Conservation (phyloP, 1,284 basidiomycete genomes). For the Fomitopsis palustris region DNA sequence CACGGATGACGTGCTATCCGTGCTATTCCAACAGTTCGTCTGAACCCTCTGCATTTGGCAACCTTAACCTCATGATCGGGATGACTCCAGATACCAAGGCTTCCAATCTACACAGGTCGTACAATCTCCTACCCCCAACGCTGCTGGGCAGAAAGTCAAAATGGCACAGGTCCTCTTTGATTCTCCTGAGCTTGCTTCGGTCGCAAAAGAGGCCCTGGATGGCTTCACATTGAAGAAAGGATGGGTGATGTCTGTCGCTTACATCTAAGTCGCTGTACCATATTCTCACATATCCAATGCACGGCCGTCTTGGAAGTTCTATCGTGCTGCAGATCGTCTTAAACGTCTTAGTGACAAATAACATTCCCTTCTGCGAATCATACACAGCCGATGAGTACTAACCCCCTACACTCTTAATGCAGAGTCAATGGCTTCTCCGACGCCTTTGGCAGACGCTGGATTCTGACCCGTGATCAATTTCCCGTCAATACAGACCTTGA, state of each 20-base stretch:
- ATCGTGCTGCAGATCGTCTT: not conserved
- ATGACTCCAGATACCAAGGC: conserved; percentile 61
- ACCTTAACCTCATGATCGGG: not conserved
- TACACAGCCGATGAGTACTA: not conserved
- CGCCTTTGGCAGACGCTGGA: conserved; percentile 54
- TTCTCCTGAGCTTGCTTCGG: conserved; percentile 63
- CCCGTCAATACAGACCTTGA: conserved; percentile 44
- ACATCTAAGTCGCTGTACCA: conserved; percentile 44
- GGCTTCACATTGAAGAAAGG: conserved; percentile 79
- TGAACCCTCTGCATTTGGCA: conserved; percentile 1
- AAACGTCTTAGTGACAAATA: not conserved
- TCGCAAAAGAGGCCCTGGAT: conserved; percentile 75
- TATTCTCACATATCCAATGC: conserved; percentile 10
- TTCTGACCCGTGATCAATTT: conserved; percentile 69
- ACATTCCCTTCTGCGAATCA: not conserved
- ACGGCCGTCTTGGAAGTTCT: not conserved
- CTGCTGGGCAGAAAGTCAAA: conserved; percentile 60
- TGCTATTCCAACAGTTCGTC: conserved; percentile 86
- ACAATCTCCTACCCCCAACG: conserved; percentile 60
- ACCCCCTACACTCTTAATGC: conserved; percentile 10
- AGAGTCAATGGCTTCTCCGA: conserved; percentile 48
- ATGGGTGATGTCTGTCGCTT: conserved; percentile 76
- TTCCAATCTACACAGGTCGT: conserved; percentile 68
- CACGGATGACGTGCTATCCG: conserved; percentile 73
- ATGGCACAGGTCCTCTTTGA: conserved; percentile 79